Evolutionary conservation across 345 rosid species (phyloP).

Genomic region (Geranium brycei): DNA sequence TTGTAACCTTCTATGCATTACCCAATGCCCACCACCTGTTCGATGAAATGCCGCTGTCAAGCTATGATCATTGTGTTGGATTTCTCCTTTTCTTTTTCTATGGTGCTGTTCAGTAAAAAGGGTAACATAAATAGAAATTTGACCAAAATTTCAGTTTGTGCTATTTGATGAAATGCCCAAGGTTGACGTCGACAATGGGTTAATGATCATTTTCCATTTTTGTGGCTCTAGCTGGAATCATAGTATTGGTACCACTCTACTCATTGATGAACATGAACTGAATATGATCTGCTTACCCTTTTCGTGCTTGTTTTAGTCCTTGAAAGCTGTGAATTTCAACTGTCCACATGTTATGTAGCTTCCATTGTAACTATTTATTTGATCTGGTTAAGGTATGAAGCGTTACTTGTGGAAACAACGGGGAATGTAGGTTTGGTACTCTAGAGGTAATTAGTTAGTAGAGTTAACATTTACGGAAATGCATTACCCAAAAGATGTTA

Average conservation of each 20-base stretch:
- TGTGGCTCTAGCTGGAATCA: not conserved
- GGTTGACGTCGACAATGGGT: not conserved
- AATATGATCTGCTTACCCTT: not conserved
- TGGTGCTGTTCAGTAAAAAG: not conserved
- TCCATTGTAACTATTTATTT: not conserved
- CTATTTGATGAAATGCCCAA: not conserved
- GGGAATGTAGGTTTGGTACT: no score
- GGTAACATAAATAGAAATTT: not conserved
- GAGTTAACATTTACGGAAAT: no score
- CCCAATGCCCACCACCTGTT: not conserved
- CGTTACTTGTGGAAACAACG: not conserved
- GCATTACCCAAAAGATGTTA: no score
- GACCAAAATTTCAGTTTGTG: not conserved
- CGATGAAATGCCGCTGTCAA: not conserved
- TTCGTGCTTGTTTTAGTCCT: not conserved
- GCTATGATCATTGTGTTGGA: not conserved
- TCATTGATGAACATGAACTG: not conserved
- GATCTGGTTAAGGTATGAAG: not conserved
- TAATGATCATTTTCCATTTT: not conserved
- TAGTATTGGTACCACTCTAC: not conserved
- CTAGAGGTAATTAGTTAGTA: no score
- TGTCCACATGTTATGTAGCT: not conserved
- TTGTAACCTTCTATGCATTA: no score
- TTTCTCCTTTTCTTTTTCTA: no score
- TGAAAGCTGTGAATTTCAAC: not conserved